Evolutionary conservation across 176 grass and related monocot genomes (phyloP).

Genomic region (Elymus sibiricus): DNA sequence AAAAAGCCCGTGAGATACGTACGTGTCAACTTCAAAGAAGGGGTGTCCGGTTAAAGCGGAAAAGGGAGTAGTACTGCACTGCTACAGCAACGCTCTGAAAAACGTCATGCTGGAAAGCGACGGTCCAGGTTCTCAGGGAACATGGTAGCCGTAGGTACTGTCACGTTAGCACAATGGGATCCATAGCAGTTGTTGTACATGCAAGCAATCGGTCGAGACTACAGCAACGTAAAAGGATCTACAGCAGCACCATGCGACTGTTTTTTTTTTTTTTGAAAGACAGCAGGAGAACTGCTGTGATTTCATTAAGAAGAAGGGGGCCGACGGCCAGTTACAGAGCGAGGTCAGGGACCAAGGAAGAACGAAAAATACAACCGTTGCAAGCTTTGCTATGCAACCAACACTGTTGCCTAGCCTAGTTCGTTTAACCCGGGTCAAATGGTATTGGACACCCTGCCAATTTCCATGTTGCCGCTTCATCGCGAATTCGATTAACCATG

Average conservation of each 20-base stretch:
- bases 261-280: too few species aligned
- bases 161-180: background rate
- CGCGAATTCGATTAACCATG: too few species aligned
- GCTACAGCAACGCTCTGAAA: background rate
- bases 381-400: too few species aligned
- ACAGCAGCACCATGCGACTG: background rate
- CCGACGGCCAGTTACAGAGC: too few species aligned
- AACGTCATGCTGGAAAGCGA: background rate
- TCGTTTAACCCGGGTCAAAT: too few species aligned
- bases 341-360: too few species aligned
- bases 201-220: background rate
- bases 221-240: background rate
- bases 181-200: background rate
- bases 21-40: background rate
- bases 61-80: background rate
- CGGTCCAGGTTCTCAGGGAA: constrained; percentile 17
- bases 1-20: background rate
- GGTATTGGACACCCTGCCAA: too few species aligned
- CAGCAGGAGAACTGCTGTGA: too few species aligned
- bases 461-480: too few species aligned
- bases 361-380: too few species aligned
- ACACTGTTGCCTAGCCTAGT: too few species aligned
- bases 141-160: background rate
- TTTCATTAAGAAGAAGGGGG: too few species aligned
- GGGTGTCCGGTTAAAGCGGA: background rate